phyloP scores from a whole-genome alignment of 2,329 filamentous ascomycete genomes.

The Clonostachys sp. region DNA sequence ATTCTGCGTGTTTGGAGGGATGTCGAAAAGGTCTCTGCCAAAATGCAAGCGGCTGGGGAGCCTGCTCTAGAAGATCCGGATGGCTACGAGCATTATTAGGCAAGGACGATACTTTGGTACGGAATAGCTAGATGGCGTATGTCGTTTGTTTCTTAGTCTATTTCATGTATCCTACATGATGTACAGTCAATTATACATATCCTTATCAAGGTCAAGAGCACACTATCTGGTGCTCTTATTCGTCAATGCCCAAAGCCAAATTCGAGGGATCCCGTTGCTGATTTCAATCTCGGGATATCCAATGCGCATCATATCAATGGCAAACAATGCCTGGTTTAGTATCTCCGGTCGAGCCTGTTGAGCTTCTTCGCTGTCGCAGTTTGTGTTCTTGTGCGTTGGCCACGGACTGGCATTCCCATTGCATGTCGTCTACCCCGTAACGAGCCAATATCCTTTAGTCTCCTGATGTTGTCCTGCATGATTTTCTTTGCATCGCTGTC shows the following conservation, averaged over 20 bases:
- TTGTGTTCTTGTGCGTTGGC: constrained; percentile 81
- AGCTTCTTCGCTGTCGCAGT: constrained; percentile 56
- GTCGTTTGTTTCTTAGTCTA: too few species aligned
- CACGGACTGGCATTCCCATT: constrained; percentile 85
- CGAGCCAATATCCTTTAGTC: constrained; percentile 84
- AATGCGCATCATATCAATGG: too few species aligned
- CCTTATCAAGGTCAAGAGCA: too few species aligned
- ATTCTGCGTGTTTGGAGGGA: constrained; percentile 79
- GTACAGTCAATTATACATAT: too few species aligned
- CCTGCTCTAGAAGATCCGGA: constrained; percentile 50
- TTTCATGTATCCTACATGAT: too few species aligned
- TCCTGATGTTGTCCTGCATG: constrained; percentile 77
- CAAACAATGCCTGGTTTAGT: neutral
- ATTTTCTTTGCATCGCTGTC: constrained; percentile 81
- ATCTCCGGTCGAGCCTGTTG: constrained; percentile 45
- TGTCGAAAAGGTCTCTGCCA: constrained; percentile 66
- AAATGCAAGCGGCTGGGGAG: constrained; percentile 56
- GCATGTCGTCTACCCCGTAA: constrained; percentile 89
- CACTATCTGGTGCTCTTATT: too few species aligned
- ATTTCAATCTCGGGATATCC: too few species aligned
- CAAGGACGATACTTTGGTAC: constrained; percentile 8
- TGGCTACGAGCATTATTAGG: neutral
- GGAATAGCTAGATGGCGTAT: constrained; percentile 1
- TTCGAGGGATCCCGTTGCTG: too few species aligned
- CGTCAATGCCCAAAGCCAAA: too few species aligned